Evolutionary conservation across 1,139 yeast species (phyloP).

Genomic region (Pichia sp.): DNA sequence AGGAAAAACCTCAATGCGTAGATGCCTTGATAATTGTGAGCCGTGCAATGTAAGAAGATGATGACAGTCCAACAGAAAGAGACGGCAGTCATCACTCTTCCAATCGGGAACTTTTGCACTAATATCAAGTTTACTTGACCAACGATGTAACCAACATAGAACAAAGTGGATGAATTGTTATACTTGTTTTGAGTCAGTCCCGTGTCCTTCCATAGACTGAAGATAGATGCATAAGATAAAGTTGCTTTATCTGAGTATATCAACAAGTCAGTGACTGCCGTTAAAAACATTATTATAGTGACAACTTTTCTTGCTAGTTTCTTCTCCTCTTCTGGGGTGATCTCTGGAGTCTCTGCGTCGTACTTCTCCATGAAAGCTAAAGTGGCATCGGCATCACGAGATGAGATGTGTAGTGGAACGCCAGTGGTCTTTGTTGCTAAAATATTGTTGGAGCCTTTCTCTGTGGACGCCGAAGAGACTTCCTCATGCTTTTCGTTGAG

Average conservation of each 20-base stretch:
- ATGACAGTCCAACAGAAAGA: constrained; percentile 29
- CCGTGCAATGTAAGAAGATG: constrained; percentile 29
- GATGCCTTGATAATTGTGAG: constrained; percentile 29
- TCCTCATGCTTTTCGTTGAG: too few species aligned
- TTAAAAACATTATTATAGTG: constrained; percentile 27
- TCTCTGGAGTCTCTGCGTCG: constrained; percentile 26
- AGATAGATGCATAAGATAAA: constrained; percentile 37
- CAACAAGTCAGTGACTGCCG: constrained; percentile 29
- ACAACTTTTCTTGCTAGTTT: constrained; percentile 26
- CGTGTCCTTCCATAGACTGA: constrained; percentile 40
- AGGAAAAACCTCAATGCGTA: constrained; percentile 30
- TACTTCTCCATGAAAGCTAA: constrained; percentile 27
- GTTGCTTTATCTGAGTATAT: constrained; percentile 40
- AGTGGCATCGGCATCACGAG: constrained; percentile 31
- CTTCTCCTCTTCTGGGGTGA: constrained; percentile 27
- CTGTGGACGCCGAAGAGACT: too few species aligned
- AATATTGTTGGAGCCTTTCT: too few species aligned
- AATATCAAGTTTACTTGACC: constrained; percentile 29
- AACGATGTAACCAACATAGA: constrained; percentile 37
- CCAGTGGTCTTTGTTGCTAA: too few species aligned
- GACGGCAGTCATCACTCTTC: constrained; percentile 25
- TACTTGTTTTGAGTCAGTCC: constrained; percentile 30
- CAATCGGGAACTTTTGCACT: constrained; percentile 31
- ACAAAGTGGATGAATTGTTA: constrained; percentile 35
- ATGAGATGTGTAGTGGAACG: constrained; percentile 10